Evolutionary conservation across 2,329 filamentous ascomycete genomes (phyloP).

Genomic region (Diaporthe citriasiana): DNA sequence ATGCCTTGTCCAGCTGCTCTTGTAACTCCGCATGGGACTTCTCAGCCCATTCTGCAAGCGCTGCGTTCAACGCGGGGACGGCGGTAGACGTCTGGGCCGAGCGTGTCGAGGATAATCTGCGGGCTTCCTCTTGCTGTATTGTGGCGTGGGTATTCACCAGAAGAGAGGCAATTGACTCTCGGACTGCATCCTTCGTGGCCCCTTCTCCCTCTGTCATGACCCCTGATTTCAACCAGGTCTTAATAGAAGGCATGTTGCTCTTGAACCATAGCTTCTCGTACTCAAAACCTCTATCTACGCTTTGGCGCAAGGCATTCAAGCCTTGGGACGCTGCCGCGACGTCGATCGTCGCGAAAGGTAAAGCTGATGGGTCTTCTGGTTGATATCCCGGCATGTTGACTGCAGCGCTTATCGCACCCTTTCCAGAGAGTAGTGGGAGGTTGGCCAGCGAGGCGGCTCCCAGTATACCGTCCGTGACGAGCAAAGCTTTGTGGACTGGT

Average conservation of each 20-base stretch:
- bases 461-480: constrained; percentile 80
- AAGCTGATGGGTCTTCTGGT: constrained; percentile 51
- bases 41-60: constrained; percentile 81
- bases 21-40: constrained; percentile 86
- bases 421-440: constrained; percentile 56
- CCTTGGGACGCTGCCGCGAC: constrained; percentile 73
- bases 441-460: constrained; percentile 71
- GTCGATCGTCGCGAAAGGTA: constrained; percentile 73
- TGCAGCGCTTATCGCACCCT: constrained; percentile 65
- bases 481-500: constrained; percentile 85
- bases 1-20: constrained; percentile 82
- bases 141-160: constrained; percentile 67
- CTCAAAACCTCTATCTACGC: constrained; percentile 76
- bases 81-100: constrained; percentile 54
- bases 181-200: constrained; percentile 75
- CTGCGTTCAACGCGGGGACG: constrained; percentile 65
- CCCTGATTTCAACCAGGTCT: constrained; percentile 74
- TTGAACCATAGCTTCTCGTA: constrained; percentile 82
- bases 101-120: constrained; percentile 52
- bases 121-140: constrained; percentile 65
- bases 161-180: constrained; percentile 76
- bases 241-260: constrained; percentile 76
- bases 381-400: constrained; percentile 69
- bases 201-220: constrained; percentile 56
- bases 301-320: constrained; percentile 76